These are phyloP conservation scores for Panicum miliaceum DNA, from an alignment of 176 grass and related monocot species.

Conservation along the genomic window DNA sequence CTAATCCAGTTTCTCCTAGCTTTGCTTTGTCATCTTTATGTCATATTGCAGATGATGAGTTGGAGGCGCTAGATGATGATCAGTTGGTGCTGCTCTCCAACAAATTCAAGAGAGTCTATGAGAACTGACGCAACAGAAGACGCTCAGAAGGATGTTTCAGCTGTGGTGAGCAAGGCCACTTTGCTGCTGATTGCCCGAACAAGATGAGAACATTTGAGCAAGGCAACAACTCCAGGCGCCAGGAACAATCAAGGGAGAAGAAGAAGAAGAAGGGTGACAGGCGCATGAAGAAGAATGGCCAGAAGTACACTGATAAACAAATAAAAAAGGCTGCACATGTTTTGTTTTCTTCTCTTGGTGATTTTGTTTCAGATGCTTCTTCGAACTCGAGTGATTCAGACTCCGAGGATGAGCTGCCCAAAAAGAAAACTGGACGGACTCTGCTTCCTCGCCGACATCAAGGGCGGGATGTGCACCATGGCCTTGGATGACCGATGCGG, in stretches of 20 bases:
- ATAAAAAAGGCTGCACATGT: background rate
- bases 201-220: background rate
- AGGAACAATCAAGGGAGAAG: background rate
- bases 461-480: background rate
- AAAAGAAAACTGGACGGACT: background rate
- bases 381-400: background rate
- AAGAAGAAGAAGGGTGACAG: background rate
- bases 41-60: constrained; percentile 4
- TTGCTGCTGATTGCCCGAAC: constrained; percentile 3
- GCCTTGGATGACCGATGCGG: background rate
- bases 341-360: background rate
- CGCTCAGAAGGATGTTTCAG: background rate
- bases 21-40: constrained; percentile 6
- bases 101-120: background rate
- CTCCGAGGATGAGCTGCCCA: background rate
- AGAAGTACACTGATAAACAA: background rate
- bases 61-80: constrained; percentile 12
- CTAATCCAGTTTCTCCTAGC: background rate
- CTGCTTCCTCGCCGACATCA: background rate
- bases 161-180: constrained; percentile 15
- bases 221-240: background rate
- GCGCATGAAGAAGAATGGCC: background rate
- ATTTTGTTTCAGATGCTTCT: background rate
- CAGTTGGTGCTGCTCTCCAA: constrained; percentile 11
- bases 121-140: background rate